Conservation (phyloP, 2,329 filamentous ascomycete genomes). For the Curvularia eragrostidis region DNA sequence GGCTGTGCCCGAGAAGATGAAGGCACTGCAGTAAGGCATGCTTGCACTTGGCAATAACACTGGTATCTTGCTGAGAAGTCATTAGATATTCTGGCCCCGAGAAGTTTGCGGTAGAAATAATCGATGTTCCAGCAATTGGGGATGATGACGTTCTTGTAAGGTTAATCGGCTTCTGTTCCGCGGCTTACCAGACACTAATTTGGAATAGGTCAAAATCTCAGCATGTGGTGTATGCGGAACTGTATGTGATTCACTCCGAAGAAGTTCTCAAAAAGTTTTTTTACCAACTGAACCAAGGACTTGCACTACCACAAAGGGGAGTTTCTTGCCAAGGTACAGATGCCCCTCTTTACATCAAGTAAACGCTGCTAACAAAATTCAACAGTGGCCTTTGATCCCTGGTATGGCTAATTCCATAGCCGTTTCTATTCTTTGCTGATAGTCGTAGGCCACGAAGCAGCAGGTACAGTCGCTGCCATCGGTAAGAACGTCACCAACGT, state of each 20-base stretch:
- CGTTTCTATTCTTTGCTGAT: not conserved
- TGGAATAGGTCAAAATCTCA: slow-evolving; percentile 29
- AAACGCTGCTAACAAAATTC: not conserved
- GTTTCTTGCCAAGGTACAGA: slow-evolving; percentile 29
- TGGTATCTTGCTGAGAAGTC: not conserved
- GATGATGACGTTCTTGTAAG: slow-evolving; percentile 35
- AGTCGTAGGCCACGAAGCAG: slow-evolving; percentile 67
- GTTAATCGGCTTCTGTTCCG: not conserved
- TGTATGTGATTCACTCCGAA: slow-evolving; percentile 8
- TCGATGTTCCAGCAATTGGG: slow-evolving; percentile 26
- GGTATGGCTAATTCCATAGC: slow-evolving; percentile 15
- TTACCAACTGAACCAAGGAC: slow-evolving; percentile 21
- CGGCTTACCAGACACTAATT: not conserved
- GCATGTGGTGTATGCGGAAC: slow-evolving; percentile 37
- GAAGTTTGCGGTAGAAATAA: slow-evolving; percentile 27
- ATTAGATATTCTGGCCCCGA: slow-evolving; percentile 32
- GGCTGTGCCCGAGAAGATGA: slow-evolving; percentile 31
- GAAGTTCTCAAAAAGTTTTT: too few species aligned
- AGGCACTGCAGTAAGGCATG: slow-evolving; percentile 29
- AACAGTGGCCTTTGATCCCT: slow-evolving; percentile 33
- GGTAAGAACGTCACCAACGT: slow-evolving; percentile 67
- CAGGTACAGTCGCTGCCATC: slow-evolving; percentile 67
- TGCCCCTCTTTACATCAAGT: too few species aligned
- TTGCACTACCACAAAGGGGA: slow-evolving; percentile 38
- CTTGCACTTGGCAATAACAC: not conserved